phyloP scores from a whole-genome alignment of 257 asterid species.

The Gardenia jasminoides region DNA sequence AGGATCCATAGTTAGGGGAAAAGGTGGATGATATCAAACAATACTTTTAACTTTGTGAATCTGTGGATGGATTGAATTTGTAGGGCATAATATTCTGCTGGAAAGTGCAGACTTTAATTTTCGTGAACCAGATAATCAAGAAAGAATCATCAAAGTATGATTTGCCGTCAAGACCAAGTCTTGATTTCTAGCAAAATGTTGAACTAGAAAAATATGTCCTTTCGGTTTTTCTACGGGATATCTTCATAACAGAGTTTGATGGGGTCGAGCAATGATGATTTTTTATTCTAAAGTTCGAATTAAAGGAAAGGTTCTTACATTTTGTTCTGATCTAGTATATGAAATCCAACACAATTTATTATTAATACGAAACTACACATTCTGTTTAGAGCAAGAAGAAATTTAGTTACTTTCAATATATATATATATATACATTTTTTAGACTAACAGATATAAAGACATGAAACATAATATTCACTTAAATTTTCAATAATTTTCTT shows the following conservation, averaged over 20 bases:
- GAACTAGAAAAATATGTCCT: neutral
- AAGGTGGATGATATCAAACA: conserved; percentile 9
- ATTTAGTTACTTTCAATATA: too few species aligned
- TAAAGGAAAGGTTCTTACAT: neutral
- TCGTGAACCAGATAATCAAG: neutral
- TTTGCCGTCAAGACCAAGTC: conserved; percentile 6
- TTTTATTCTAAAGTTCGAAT: neutral
- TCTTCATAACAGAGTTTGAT: neutral
- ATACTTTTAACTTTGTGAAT: neutral
- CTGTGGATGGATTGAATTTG: neutral
- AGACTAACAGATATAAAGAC: too few species aligned
- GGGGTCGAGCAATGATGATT: neutral
- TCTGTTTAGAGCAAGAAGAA: too few species aligned
- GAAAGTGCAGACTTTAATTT: neutral
- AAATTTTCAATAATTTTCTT: too few species aligned
- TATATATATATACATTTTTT: too few species aligned
- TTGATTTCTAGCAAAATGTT: neutral
- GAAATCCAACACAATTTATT: neutral
- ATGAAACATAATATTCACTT: too few species aligned
- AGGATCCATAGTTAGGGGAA: conserved; percentile 17
- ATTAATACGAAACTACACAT: too few species aligned
- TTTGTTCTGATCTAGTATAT: neutral
- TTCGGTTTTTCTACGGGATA: neutral
- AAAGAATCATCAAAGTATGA: neutral
- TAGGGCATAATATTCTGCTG: neutral